Conservation (phyloP, 192 early-diverging fungal species). For the Coemansia sp. region DNA sequence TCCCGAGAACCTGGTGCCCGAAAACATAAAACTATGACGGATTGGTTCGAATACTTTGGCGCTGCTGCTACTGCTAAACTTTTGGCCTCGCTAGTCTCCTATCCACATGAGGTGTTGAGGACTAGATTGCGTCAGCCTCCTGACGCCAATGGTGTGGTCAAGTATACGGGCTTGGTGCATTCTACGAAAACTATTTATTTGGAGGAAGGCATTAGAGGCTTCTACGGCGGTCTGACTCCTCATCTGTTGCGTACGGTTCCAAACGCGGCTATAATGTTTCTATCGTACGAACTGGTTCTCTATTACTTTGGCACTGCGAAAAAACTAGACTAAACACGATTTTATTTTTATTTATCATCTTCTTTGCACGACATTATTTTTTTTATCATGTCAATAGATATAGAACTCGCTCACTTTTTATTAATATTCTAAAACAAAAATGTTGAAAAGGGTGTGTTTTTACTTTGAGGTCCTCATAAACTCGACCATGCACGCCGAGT, state of each 20-base stretch:
- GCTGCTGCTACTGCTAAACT: constrained; percentile 87
- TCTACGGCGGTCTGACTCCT: constrained; percentile 96
- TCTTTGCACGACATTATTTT: not conserved
- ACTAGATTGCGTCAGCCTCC: constrained; percentile 88
- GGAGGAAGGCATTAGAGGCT: constrained; percentile 83
- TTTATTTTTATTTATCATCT: not conserved
- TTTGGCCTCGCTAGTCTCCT: constrained; percentile 83
- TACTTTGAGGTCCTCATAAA: constrained; percentile 43
- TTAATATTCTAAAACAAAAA: not conserved
- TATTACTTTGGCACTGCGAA: constrained; percentile 49
- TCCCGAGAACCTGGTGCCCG: constrained; percentile 4
- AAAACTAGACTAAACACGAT: not conserved
- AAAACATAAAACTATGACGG: constrained; percentile 45
- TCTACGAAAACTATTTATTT: constrained; percentile 59
- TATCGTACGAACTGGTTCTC: constrained; percentile 79
- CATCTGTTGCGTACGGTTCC: constrained; percentile 95
- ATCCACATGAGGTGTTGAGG: constrained; percentile 96
- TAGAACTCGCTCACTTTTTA: not conserved
- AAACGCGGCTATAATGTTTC: constrained; percentile 95
- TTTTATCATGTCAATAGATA: constrained; percentile 1
- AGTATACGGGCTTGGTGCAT: constrained; percentile 77
- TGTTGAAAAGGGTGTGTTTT: not conserved
- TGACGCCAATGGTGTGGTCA: constrained; percentile 62
- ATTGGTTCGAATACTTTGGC: constrained; percentile 85
- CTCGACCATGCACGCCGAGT: constrained; percentile 57